Percentiles rank a stretch among this genome's conserved stretches.
Conservation (phyloP, 2,329 filamentous ascomycete genomes). For the Fusarium tjaetaba region DNA sequence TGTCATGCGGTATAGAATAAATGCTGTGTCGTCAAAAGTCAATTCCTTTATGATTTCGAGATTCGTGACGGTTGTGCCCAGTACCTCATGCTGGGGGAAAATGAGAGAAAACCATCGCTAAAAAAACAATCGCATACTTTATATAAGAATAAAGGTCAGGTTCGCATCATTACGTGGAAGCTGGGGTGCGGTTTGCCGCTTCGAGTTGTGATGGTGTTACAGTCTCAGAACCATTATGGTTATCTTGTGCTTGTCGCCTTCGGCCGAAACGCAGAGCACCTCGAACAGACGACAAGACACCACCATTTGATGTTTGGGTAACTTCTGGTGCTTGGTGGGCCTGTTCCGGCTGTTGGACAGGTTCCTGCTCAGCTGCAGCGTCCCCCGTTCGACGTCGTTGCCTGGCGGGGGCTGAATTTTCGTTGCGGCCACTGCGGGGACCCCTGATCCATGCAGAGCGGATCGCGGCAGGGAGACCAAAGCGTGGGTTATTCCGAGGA, state of each 20-base stretch:
- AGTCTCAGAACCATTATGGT: constrained; percentile 23
- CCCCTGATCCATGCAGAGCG: constrained; percentile 52
- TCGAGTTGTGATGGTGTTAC: constrained; percentile 60
- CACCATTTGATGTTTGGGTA: constrained; percentile 26
- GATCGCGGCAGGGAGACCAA: constrained; percentile 59
- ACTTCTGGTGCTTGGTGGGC: constrained; percentile 18
- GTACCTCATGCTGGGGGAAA: constrained; percentile 27
- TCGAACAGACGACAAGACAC: constrained; percentile 48
- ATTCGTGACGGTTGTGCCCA: constrained; percentile 43
- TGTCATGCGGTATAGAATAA: constrained; percentile 36
- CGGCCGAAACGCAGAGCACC: constrained; percentile 48
- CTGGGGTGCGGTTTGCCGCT: constrained; percentile 50
- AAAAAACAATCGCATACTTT: constrained; percentile 36
- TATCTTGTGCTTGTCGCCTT: constrained; percentile 35
- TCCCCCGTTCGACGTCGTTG: constrained; percentile 25
- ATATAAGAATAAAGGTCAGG: constrained; percentile 24
- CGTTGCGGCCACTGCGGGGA: constrained; percentile 11
- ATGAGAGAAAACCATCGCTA: constrained; percentile 48
- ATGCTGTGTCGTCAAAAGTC: constrained; percentile 44
- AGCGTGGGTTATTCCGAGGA: constrained; percentile 54
- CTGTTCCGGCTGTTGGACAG: constrained; percentile 17
- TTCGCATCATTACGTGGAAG: constrained; percentile 26
- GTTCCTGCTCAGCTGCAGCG: constrained; percentile 10
- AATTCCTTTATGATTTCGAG: constrained; percentile 38
- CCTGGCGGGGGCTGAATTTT: constrained; percentile 4